Evolutionary conservation across 495 filamentous ascomycete genomes (phyloP), one percentile per base, ranked within the genome.

Genomic region (Aspergillus indologenus): DNA sequence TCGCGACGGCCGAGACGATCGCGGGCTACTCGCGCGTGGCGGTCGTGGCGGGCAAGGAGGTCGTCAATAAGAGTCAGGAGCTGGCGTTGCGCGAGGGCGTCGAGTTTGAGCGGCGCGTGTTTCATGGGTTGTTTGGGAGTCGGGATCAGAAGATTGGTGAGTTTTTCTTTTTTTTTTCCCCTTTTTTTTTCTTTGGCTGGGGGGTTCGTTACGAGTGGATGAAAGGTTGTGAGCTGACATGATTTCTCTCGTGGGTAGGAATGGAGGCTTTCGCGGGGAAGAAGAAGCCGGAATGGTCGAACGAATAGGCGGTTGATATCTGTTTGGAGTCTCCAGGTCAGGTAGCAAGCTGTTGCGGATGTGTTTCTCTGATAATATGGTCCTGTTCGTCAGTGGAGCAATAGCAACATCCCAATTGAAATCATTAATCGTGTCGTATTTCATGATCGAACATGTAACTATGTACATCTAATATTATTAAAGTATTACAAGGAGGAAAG

Each of bases 231-330:
- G 52, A 29, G 48, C 67, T 75, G 60, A 71, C 45, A 18, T 2
- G 34, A 15, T 29, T 29, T 29, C 9, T 3, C 9, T 4, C 7
- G 21, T 51, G 17, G 45, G 22, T 53, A 86, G 84, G 91, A 14
- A 98, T 98, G 93, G 86, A 81, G 66, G 94, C 94, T 17, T 98
- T 98, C 77, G 87, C 87, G 1, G 89, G 94, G 78, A 97, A 96
- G 86, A 85, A 89, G 79, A 93, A 96, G 81, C 78, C 94, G 1
- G 84, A 96, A 71, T 98, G 94, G 94, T 85, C 81, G 22, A 73
- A 97, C 69, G 84, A 92, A 70, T 97, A 85, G 66, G 26, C 6
- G 8, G 26, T 29, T 20, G n/a, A 20, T 26, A 14, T 22, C 29
- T 47, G 20, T 44, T 15, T 57, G 24, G 17, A 31, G 21, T 17